Conservation (phyloP, 116 monocot genomes). For the Cymodocea nodosa region DNA sequence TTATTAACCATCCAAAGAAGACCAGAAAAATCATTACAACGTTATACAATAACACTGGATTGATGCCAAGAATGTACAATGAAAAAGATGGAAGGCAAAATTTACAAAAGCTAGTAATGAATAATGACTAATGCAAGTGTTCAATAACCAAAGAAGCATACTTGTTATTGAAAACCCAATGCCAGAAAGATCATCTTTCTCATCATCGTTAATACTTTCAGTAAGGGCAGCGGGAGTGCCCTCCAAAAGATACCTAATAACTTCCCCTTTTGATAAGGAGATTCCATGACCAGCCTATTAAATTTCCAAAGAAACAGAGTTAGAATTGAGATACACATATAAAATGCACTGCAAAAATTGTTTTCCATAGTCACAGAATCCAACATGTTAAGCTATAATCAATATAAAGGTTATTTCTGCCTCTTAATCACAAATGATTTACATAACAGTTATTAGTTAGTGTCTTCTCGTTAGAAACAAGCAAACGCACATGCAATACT, state of each 20-base stretch:
- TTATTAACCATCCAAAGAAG: too few relatives aligned
- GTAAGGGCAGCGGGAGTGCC: slow-evolving; percentile 42
- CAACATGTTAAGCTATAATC: too few relatives aligned
- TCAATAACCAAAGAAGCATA: slow-evolving; percentile 10
- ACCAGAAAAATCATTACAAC: too few relatives aligned
- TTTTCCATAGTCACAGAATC: too few relatives aligned
- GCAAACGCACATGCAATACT: too few relatives aligned
- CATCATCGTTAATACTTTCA: slow-evolving; percentile 36
- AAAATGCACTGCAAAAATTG: too few relatives aligned
- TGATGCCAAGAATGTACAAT: not conserved
- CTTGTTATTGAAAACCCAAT: slow-evolving; percentile 12
- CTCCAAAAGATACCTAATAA: slow-evolving; percentile 50
- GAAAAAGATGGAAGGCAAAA: not conserved
- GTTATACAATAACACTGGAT: not conserved
- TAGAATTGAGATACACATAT: too few relatives aligned
- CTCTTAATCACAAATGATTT: too few relatives aligned
- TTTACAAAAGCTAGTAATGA: not conserved
- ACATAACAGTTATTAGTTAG: too few relatives aligned
- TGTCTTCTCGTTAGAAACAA: too few relatives aligned
- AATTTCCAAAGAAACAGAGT: too few relatives aligned
- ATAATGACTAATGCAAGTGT: not conserved
- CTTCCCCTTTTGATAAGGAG: slow-evolving; percentile 40
- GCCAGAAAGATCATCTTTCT: slow-evolving; percentile 15
- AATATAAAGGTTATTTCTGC: too few relatives aligned
- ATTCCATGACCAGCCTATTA: slow-evolving; percentile 42